phyloP scores from a whole-genome alignment of 495 filamentous ascomycete genomes.

The Hypoxylon intermedium region DNA sequence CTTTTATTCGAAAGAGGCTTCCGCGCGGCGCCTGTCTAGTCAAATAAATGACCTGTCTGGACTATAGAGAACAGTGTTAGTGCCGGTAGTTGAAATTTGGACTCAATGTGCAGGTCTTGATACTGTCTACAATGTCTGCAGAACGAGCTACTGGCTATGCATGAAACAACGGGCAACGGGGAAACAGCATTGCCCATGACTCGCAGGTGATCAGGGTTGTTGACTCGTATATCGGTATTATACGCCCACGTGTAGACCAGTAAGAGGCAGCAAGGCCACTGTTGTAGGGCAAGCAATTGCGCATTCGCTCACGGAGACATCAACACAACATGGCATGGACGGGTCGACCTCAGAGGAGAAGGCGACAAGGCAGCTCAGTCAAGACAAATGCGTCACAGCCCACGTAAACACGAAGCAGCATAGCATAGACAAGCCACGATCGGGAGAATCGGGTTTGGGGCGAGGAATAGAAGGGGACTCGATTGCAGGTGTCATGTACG shows the following conservation, averaged over 20 bases:
- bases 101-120: constrained; percentile 7
- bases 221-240: constrained; percentile 21
- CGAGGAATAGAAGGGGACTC: constrained; percentile 5
- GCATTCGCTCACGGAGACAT: constrained; percentile 23
- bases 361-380: constrained; percentile 12
- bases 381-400: constrained; percentile 17
- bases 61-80: constrained; percentile 24
- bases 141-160: constrained; percentile 18
- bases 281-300: constrained; percentile 9
- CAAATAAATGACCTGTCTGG: constrained; percentile 19
- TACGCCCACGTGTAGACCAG: constrained; percentile 16
- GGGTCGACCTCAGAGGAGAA: constrained; percentile 9
- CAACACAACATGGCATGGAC: constrained; percentile 15
- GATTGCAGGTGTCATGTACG: constrained; percentile 13
- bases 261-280: neutral
- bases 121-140: constrained; percentile 18
- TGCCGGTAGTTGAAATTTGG: constrained; percentile 29
- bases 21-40: constrained; percentile 10
- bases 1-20: constrained; percentile 16
- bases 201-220: constrained; percentile 14
- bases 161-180: constrained; percentile 15
- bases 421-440: constrained; percentile 3
- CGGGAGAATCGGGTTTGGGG: neutral
- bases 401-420: constrained; percentile 28
- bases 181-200: constrained; percentile 17